A percentile compares a stretch with the other conserved stretches of the same genome.
These are phyloP conservation scores for Rhizoctonia solani DNA, from an alignment of 1,284 basidiomycete species.

Conservation along the genomic window DNA sequence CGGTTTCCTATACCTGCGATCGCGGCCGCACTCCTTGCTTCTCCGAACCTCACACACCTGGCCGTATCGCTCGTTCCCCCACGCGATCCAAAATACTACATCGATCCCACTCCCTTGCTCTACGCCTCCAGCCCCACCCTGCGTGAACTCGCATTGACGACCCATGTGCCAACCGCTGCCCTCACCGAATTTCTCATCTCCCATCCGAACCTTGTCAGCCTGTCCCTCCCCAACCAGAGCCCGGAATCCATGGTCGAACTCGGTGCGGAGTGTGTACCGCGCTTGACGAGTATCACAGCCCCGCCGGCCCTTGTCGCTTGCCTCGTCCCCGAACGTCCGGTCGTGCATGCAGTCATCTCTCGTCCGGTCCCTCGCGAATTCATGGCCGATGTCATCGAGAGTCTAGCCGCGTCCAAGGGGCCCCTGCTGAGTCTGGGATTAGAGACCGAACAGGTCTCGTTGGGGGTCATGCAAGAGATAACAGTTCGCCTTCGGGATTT, in stretches of 20 bases:
- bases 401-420: conserved; percentile 5
- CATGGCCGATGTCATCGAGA: conserved; percentile 29
- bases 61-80: conserved; percentile 7
- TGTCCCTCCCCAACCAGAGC: conserved; percentile 29
- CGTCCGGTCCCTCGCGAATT: conserved; percentile 9
- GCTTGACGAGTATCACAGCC: conserved; percentile 13
- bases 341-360: conserved; percentile 19
- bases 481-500: conserved; percentile 19
- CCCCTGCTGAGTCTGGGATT: conserved; percentile 12
- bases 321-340: conserved; percentile 27
- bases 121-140: conserved; percentile 19
- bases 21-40: conserved; percentile 11
- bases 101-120: conserved; percentile 20
- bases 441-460: conserved; percentile 20
- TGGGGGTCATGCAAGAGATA: conserved; percentile 28
- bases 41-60: conserved; percentile 26
- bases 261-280: conserved; percentile 2
- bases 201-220: conserved; percentile 24
- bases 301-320: conserved; percentile 26
- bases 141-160: conserved; percentile 6
- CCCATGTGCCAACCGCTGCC: conserved; percentile 8
- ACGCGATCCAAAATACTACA: not conserved
- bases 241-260: conserved; percentile 13
- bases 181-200: conserved; percentile 24
- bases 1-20: conserved; percentile 8